These are phyloP conservation scores for Chaetomium olivaceum DNA, from an alignment of 2,329 filamentous ascomycete genomes.

Conservation along the genomic window DNA sequence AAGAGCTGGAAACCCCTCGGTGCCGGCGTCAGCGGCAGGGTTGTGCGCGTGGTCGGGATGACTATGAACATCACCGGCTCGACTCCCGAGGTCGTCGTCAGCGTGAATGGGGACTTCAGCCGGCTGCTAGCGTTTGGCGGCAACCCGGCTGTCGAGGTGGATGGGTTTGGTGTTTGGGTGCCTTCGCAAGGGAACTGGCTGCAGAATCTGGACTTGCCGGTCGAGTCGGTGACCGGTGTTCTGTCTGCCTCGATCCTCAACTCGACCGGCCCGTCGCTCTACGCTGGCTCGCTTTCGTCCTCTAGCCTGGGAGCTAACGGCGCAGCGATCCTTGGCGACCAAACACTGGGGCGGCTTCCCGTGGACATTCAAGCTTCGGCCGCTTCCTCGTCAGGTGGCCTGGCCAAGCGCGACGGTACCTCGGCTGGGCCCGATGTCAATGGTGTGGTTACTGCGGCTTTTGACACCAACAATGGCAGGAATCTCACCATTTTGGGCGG, in stretches of 20 bases:
- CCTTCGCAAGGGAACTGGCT: conserved; percentile 85
- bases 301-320: conserved; percentile 72
- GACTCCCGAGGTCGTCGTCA: conserved; percentile 70
- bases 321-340: conserved; percentile 62
- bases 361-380: conserved; percentile 53
- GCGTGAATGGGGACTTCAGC: conserved; percentile 78
- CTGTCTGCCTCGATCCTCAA: conserved; percentile 70
- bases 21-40: conserved; percentile 79
- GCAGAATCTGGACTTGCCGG: conserved; percentile 67
- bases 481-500: conserved; percentile 89
- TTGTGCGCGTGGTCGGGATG: conserved; percentile 73
- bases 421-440: conserved; percentile 47
- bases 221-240: conserved; percentile 69
- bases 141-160: conserved; percentile 60
- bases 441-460: conserved; percentile 76
- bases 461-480: conserved; percentile 67
- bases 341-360: conserved; percentile 56
- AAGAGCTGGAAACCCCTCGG: conserved; percentile 78
- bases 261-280: conserved; percentile 62
- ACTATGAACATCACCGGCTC: conserved; percentile 73
- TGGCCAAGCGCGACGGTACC: conserved; percentile 49
- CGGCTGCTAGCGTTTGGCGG: conserved; percentile 67
- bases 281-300: conserved; percentile 80
- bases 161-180: conserved; percentile 90
- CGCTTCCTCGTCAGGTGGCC: conserved; percentile 33